Evolutionary conservation across 768 basidiomycete genomes (phyloP), one percentile per base, ranked within the genome.

Genomic region (Daedaleopsis sinensis): DNA sequence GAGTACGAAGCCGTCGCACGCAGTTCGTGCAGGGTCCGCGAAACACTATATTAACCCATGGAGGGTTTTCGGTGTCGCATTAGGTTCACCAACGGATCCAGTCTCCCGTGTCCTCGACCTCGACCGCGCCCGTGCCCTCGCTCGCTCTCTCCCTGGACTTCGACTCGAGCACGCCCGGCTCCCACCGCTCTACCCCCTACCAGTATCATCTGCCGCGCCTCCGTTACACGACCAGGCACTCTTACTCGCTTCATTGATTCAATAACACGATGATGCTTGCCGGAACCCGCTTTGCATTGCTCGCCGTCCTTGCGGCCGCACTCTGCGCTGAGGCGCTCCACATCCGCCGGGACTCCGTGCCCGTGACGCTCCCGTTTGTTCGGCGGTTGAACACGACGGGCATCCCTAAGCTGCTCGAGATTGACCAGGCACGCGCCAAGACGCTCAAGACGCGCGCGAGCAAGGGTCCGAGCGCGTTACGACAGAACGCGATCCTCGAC

Each of bases 301-400:
- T 24, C 35, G 38, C 46, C 44, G 38, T 57, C 42, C 47, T 49
- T 24, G 47, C 47, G 6, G 32, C 32, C n/a, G 50, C 21, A 18
- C 19, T 57, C 19, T 11, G 32, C n/a, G 35, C 46, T 18, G 24
- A 23, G 18, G 55, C 60, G 5, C 42, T 61, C 8, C 16, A 27
- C 43, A 27, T 61, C 36, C 60, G 60, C 23, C 51, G 24, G 23
- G 43, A 62, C 43, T 57, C 64, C 16, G 55, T 58, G 35, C 66
- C 62, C 7, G 55, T 71, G 32, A 64, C 63, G 8, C 35, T 69
- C 11, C 64, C 68, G 38, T 53, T 69, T 43, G 64, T 60, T 19
- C 57, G 65, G 19, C 62, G 59, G 43, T 15, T 67, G 32, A 70
- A 70, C 43, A n/a, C 58, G 50, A 70, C 67, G 15, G 58, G 61